phyloP scores from a whole-genome alignment of 148 eudicot species.

The Rhododendron ovatum region DNA sequence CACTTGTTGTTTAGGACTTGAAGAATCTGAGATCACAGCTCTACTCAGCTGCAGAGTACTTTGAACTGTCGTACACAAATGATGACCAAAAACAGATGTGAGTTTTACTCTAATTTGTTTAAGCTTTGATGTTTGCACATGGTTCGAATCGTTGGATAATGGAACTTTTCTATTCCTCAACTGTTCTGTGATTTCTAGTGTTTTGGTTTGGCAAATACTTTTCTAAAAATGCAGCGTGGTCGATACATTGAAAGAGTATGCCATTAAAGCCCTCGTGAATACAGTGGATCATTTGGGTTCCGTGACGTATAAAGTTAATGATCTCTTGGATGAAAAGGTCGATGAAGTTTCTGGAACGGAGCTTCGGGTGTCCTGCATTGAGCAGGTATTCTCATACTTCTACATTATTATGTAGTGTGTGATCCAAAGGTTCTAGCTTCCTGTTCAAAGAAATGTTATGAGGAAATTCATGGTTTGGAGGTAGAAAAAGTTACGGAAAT shows the following conservation, averaged over 20 bases:
- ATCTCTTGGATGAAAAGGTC: constrained; percentile 75
- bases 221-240: constrained; percentile 59
- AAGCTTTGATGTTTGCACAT: background rate
- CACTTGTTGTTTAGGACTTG: constrained; percentile 59
- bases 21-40: constrained; percentile 79
- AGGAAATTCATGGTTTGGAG: background rate
- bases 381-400: constrained; percentile 52
- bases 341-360: constrained; percentile 77
- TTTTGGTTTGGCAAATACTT: constrained; percentile 8
- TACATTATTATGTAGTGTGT: background rate
- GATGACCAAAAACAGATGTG: constrained; percentile 84
- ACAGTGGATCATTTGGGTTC: constrained; percentile 96
- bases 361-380: constrained; percentile 72
- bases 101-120: constrained; percentile 25
- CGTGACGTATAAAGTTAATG: constrained; percentile 73
- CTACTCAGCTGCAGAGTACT: constrained; percentile 93
- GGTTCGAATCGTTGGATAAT: background rate
- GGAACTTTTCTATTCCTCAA: background rate
- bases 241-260: constrained; percentile 74
- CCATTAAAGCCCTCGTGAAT: constrained; percentile 83
- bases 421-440: background rate
- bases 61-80: constrained; percentile 67
- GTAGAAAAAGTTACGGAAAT: background rate
- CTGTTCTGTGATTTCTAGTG: constrained; percentile 8
- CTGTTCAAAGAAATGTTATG: background rate